These are phyloP conservation scores for Penicillium nordicum DNA, from an alignment of 2,329 filamentous ascomycete genomes.

Conservation along the genomic window DNA sequence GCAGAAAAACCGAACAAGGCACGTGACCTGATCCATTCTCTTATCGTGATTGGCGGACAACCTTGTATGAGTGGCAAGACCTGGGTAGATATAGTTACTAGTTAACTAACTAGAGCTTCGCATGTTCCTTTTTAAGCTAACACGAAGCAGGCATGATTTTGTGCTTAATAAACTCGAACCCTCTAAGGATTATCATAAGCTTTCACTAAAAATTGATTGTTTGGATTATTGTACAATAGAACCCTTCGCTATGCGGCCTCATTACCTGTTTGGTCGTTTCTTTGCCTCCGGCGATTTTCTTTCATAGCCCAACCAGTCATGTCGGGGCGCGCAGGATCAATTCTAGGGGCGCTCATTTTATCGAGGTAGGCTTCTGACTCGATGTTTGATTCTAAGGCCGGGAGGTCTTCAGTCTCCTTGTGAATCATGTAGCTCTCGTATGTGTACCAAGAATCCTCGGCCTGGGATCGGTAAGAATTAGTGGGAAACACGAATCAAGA, in stretches of 20 bases:
- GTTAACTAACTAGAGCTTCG: background rate
- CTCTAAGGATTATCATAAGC: background rate
- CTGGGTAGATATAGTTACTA: background rate
- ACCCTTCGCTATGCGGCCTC: conserved; percentile 20
- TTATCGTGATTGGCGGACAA: conserved; percentile 9
- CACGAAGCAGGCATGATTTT: background rate
- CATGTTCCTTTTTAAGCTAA: background rate
- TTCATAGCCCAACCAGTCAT: conserved; percentile 47
- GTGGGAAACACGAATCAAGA: conserved; percentile 6
- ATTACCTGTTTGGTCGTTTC: conserved; percentile 15
- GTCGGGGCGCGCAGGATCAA: conserved; percentile 43
- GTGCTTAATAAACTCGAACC: background rate
- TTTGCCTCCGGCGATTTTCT: conserved; percentile 39
- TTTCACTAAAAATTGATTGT: background rate
- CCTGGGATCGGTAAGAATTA: conserved; percentile 30
- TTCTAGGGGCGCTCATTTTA: conserved; percentile 56
- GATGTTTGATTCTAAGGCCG: conserved; percentile 54
- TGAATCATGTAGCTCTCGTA: conserved; percentile 71
- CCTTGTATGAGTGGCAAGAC: conserved; percentile 1
- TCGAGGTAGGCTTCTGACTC: conserved; percentile 61
- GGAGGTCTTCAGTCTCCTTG: conserved; percentile 42
- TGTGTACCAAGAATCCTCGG: conserved; percentile 68
- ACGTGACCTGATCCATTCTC: background rate
- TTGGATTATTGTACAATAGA: background rate
- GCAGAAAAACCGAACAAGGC: conserved; percentile 19